A percentile compares a stretch with the other conserved stretches of the same genome.
These are phyloP conservation scores for Podospora anserina DNA, from an alignment of 495 filamentous ascomycete genomes.

Conservation along the genomic window DNA sequence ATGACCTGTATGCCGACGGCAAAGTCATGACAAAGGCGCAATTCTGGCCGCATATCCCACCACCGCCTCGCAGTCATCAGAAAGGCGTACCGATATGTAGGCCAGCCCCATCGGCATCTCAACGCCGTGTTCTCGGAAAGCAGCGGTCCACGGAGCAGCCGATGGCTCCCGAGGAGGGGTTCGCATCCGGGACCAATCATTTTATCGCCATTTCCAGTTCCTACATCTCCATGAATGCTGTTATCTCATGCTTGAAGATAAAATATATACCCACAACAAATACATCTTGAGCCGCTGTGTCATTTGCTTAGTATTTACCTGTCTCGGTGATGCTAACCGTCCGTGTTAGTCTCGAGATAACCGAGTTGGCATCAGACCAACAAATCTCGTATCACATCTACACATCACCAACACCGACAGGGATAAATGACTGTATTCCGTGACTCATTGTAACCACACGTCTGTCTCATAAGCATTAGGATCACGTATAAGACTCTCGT, in stretches of 20 bases:
- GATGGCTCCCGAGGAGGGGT: neutral
- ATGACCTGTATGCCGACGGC: neutral
- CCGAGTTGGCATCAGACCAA: neutral
- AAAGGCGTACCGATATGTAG: conserved; percentile 9
- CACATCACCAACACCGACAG: neutral
- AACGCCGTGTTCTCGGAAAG: neutral
- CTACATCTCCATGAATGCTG: neutral
- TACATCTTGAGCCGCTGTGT: neutral
- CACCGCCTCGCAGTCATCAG: neutral
- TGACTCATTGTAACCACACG: neutral
- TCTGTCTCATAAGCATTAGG: neutral
- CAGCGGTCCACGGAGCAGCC: neutral
- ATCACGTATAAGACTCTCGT: neutral
- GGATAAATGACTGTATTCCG: neutral
- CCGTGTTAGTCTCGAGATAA: neutral
- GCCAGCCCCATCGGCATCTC: conserved; percentile 9
- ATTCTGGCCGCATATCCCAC: neutral
- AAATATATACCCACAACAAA: neutral
- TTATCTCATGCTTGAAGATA: neutral
- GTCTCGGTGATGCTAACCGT: neutral
- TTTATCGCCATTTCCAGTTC: neutral
- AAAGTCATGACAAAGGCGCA: neutral
- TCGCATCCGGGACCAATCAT: neutral
- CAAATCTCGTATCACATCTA: neutral
- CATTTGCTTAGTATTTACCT: neutral